Conservation (phyloP, 371 early-diverging fungal species). For the Coemansia sp. region DNA sequence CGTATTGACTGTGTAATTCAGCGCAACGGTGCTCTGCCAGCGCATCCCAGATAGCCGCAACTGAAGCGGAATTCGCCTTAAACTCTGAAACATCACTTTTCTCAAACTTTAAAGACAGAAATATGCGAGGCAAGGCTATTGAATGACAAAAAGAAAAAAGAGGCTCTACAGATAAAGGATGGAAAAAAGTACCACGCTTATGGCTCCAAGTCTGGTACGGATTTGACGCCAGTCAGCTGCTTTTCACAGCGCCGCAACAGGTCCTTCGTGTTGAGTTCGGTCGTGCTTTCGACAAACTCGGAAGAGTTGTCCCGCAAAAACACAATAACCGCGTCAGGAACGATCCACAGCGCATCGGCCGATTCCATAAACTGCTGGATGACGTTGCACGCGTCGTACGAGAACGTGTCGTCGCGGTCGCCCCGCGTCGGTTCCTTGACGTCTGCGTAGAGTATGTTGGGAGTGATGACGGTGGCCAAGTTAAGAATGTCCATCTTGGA, state of each 20-base stretch:
- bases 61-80: neutral
- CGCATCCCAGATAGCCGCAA: neutral
- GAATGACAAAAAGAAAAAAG: neutral
- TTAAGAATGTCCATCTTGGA: constrained; percentile 90
- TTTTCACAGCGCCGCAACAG: constrained; percentile 43
- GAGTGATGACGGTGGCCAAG: constrained; percentile 89
- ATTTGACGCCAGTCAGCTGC: constrained; percentile 14
- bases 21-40: constrained; percentile 27
- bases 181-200: neutral
- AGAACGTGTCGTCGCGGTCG: constrained; percentile 57
- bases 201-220: neutral
- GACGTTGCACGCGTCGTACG: constrained; percentile 72
- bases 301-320: constrained; percentile 53
- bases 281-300: constrained; percentile 37
- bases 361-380: constrained; percentile 69
- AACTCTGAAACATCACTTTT: neutral
- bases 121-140: neutral
- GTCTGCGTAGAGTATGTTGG: constrained; percentile 86
- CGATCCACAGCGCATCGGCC: constrained; percentile 75
- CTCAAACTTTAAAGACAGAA: neutral
- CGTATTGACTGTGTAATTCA: constrained; percentile 18
- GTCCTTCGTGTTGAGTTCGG: constrained; percentile 50
- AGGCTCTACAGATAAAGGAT: neutral
- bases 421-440: constrained; percentile 79
- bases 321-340: constrained; percentile 67